Evolutionary conservation across 2,329 filamentous ascomycete species (phyloP).

Genomic region (Thielaviopsis punctulata): DNA sequence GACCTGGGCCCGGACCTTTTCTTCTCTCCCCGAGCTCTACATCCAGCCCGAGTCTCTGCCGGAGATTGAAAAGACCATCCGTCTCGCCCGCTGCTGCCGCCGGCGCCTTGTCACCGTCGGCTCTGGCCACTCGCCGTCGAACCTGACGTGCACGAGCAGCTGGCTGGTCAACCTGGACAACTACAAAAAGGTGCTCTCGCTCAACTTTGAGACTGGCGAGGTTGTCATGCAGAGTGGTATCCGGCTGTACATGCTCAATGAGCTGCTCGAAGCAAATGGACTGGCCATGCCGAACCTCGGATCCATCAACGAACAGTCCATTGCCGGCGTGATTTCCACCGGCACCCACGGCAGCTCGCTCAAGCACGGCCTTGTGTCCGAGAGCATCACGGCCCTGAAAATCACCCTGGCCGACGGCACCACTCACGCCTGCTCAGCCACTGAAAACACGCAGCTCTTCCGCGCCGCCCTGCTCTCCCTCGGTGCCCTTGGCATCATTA

Average conservation of each 20-base stretch:
- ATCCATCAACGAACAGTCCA: conserved; percentile 86
- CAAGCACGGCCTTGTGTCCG: conserved; percentile 66
- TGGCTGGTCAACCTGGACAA: conserved; percentile 92
- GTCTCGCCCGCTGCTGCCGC: conserved; percentile 62
- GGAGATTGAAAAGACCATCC: conserved; percentile 72
- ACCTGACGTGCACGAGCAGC: conserved; percentile 79
- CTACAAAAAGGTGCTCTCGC: conserved; percentile 52
- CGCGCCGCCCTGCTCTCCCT: conserved; percentile 74
- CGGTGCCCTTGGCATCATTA: conserved; percentile 79
- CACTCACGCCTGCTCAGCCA: conserved; percentile 51
- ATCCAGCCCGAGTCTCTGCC: conserved; percentile 62
- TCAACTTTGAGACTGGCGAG: conserved; percentile 47
- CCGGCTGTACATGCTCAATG: conserved; percentile 56
- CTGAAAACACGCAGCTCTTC: conserved; percentile 63
- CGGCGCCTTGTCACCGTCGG: conserved; percentile 75
- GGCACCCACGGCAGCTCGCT: conserved; percentile 85
- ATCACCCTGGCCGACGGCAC: conserved; percentile 71
- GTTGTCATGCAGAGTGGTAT: conserved; percentile 81
- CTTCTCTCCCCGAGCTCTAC: conserved; percentile 77
- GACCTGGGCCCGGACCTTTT: conserved; percentile 91
- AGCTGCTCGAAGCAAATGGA: conserved; percentile 54
- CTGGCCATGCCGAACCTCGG: conserved; percentile 83
- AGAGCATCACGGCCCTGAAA: conserved; percentile 55
- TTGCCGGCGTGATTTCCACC: conserved; percentile 82
- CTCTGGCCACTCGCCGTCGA: conserved; percentile 79